These are phyloP conservation scores for Terfezia claveryi DNA, from an alignment of 495 filamentous ascomycete genomes.

Conservation along the genomic window DNA sequence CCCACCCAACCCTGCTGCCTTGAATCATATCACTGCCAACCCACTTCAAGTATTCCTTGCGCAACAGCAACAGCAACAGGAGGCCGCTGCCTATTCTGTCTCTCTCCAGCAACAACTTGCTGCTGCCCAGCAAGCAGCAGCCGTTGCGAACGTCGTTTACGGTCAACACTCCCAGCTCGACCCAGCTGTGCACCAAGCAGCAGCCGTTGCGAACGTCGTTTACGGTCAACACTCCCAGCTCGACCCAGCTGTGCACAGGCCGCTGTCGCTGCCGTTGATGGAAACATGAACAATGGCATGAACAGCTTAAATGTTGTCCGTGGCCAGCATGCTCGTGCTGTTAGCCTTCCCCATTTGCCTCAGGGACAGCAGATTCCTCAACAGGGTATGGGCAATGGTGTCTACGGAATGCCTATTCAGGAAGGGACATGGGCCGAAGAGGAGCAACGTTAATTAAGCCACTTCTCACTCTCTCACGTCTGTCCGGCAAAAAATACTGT, in stretches of 20 bases:
- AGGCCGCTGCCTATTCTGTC: conserved; percentile 31
- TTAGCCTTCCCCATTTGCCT: conserved; percentile 43
- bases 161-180: conserved; percentile 25
- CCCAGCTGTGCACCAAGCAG: conserved; percentile 29
- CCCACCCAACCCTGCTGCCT: conserved; percentile 25
- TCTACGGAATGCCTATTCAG: conserved; percentile 28
- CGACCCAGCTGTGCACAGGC: background rate
- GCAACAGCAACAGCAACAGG: conserved; percentile 38
- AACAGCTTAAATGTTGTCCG: conserved; percentile 30
- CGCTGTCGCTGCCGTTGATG: background rate
- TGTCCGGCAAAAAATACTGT: background rate
- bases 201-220: conserved; percentile 34
- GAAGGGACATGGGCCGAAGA: conserved; percentile 17
- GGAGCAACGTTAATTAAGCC: conserved; percentile 7
- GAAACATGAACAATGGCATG: background rate
- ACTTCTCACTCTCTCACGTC: background rate
- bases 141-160: conserved; percentile 35
- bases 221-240: conserved; percentile 28
- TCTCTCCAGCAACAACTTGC: conserved; percentile 31
- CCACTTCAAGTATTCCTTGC: conserved; percentile 75
- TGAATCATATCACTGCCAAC: conserved; percentile 53
- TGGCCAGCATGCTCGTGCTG: conserved; percentile 59
- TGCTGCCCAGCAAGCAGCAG: conserved; percentile 35
- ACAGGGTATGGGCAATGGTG: conserved; percentile 23
- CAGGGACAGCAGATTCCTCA: background rate